These are phyloP conservation scores for Coniochaeta sp. DNA, from an alignment of 2,329 filamentous ascomycete species.

Conservation along the genomic window DNA sequence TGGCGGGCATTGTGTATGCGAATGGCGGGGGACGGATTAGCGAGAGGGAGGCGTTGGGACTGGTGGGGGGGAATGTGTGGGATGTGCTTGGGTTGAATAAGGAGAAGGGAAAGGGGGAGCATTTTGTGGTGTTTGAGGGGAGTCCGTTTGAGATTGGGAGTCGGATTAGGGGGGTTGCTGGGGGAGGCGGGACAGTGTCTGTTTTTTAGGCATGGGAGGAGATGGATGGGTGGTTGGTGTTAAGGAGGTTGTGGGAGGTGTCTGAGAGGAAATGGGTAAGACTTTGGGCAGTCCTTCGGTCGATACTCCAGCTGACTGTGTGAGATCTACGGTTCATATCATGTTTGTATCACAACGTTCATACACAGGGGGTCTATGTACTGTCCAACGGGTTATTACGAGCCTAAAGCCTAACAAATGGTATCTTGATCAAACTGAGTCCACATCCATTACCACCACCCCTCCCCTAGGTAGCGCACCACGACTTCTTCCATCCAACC, in stretches of 20 bases:
- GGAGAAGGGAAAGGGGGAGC: conserved; percentile 22
- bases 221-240: neutral
- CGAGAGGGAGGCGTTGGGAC: conserved; percentile 46
- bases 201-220: conserved; percentile 19
- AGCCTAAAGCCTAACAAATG: neutral
- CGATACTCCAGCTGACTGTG: too few species aligned
- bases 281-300: too few species aligned
- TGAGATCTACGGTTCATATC: too few species aligned
- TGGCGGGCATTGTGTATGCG: conserved; percentile 51
- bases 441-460: neutral
- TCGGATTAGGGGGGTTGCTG: conserved; percentile 45
- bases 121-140: conserved; percentile 59
- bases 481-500: neutral
- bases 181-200: conserved; percentile 29
- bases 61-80: conserved; percentile 51
- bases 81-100: conserved; percentile 44
- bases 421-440: neutral
- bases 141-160: conserved; percentile 54
- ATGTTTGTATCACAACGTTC: too few species aligned
- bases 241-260: too few species aligned
- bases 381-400: too few species aligned
- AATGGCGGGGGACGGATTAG: conserved; percentile 49
- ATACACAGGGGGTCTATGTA: too few species aligned
- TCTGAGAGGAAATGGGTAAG: too few species aligned
- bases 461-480: neutral